Evolutionary conservation across 192 early-diverging fungal species (phyloP), one percentile per base, ranked within the genome.

Genomic region (Fimicolochytrium jonesii): DNA sequence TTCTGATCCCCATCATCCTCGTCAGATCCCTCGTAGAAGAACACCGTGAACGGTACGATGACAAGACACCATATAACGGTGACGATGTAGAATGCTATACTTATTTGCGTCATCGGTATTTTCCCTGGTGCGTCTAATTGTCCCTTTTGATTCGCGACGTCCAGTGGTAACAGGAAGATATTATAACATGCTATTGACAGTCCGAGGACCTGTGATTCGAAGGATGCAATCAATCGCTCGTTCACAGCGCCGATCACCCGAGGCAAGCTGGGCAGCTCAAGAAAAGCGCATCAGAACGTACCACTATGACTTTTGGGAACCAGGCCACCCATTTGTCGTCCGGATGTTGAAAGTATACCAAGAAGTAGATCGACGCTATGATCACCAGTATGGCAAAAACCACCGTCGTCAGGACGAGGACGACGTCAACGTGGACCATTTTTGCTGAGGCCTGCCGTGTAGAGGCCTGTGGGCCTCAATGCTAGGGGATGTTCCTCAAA

Each of bases 341-440:
- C 10, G 84, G 83, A 56, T 86, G 84, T 59, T 86, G 84, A 53
- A 84, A 86, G 67, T 86, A 86, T 6, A 81, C 74, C 23, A 86
- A 46, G 62, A 86, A 86, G 65, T 86, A 86, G 45, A 85, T 44
- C 3, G 82, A 43, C 17, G 70, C 76, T 15, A 83, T 47, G 37
- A 79, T 58, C 22, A 86, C 67, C 33, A 86, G 69, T 34, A 83
- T 52, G 47, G 72, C 81, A 69, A 86, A 86, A 2, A 85, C 42
- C 11, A 78, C 59, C 22, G 74, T 61, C 2, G 78, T 76, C 35
- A 85, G 17, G 36, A 86, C 75, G 36, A 85, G 64, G 23, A 65
- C 73, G 30, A 84, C 59, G 68, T 84, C 68, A 13, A 72, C 31
- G 49, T 29, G 15, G 25, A n/a, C 45, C 37, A 39, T 39, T 11